Evolutionary conservation across 495 filamentous ascomycete species (phyloP), one percentile per base, ranked within the genome.

Genomic region (Talaromyces proteolyticus): DNA sequence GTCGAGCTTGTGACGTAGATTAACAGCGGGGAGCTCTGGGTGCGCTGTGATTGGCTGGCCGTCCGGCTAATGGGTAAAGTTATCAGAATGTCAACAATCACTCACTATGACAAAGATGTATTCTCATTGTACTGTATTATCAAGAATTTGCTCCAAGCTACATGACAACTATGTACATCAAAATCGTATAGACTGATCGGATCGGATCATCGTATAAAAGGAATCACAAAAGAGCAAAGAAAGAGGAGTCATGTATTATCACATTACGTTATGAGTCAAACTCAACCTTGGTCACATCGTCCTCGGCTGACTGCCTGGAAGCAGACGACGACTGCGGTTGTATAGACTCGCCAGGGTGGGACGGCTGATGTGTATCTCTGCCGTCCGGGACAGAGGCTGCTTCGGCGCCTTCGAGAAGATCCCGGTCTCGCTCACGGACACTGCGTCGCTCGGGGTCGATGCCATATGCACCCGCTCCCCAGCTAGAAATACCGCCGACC

Each of bases 341-440:
- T 16, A 36, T 40, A 29, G 10, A 16, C 20, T 22, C 7, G 29
- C 47, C 25, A 21, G 38, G 14, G 11, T 3, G 36, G 1, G 47
- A 49, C 29, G 42, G 42, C 18, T 51, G 26, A 44, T 51, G 49
- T 2, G 41, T 11, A 10, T 52, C 49, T 38, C 23, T 52, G 12
- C 49, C 42, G 8, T 52, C 50, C 7, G 44, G 34, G 1, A 52
- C 42, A 12, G 50, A 52, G 16, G 20, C 43, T 14, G 50, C 87
- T 63, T 93, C 88, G 12, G 83, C 86, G 3, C 89, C 89, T 54
- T 88, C 84, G 1, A 95, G 69, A 10, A 95, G 60, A 67, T 93
- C 89, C 44, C 84, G 64, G 61, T 92, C 88, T 37, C 79, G 79
- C n/a, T 83, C 87, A 16, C 79, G 72, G 39, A 91, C 79, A 40